A percentile compares a stretch with the other conserved stretches of the same genome.
Conservation (phyloP, 83 land plant species). For the Picea abies region DNA sequence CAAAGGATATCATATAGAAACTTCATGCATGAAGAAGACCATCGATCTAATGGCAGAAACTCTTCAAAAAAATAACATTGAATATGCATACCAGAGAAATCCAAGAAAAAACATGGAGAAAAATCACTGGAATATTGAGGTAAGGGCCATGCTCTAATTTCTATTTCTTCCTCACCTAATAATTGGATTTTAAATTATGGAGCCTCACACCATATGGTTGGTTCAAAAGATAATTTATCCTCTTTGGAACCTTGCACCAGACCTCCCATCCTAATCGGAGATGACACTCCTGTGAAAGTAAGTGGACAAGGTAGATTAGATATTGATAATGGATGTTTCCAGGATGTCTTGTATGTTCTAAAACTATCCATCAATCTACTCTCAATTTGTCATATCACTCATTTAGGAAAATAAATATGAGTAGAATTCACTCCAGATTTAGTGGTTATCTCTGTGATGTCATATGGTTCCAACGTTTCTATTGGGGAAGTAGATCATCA, state of each 20-base stretch:
- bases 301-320: background rate
- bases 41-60: background rate
- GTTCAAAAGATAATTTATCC: background rate
- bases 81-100: no score
- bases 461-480: no score
- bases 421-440: no score
- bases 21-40: background rate
- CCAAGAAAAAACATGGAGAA: no score
- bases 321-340: background rate
- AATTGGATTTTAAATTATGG: background rate
- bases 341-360: background rate
- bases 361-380: background rate
- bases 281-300: background rate
- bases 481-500: no score
- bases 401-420: no score
- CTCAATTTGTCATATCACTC: no score
- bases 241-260: background rate
- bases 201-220: background rate
- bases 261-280: background rate
- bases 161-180: background rate
- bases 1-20: background rate
- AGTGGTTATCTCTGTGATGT: no score
- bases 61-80: background rate
- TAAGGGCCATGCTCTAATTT: background rate
- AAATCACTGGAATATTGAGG: no score